Percentiles rank a stretch among this genome's conserved stretches.
Evolutionary conservation across 768 basidiomycete species (phyloP).

Genomic region (Cystobasidium onofrii): DNA sequence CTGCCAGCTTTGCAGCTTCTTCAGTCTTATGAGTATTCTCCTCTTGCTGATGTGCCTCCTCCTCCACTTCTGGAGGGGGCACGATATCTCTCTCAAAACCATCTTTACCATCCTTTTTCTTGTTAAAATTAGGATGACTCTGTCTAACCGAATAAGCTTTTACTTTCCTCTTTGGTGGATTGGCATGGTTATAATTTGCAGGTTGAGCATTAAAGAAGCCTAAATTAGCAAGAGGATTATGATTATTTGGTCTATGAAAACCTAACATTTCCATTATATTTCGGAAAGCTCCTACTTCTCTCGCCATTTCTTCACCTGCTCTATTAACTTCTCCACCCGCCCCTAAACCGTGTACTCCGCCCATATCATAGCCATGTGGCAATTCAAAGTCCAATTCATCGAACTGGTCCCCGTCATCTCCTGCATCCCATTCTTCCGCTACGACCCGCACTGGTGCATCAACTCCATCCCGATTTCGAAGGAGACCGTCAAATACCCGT

Average conservation of each 20-base stretch:
- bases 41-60: not conserved
- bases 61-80: conserved; percentile 11
- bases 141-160: conserved; percentile 21
- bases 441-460: no score
- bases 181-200: not conserved
- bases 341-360: not conserved
- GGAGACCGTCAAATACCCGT: not conserved
- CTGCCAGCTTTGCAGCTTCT: no score
- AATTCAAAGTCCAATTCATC: not conserved
- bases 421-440: no score
- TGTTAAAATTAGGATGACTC: conserved; percentile 19
- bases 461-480: not conserved
- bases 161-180: not conserved
- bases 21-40: not conserved
- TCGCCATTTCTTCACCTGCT: not conserved
- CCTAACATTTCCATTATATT: not conserved
- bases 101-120: conserved; percentile 20
- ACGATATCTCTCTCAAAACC: conserved; percentile 21
- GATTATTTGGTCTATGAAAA: no score
- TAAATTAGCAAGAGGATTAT: not conserved
- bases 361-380: not conserved
- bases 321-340: not conserved
- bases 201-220: not conserved
- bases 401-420: not conserved
- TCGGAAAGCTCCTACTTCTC: not conserved